Evolutionary conservation across 805 yeast genomes (phyloP).

Genomic region (Schizosaccharomyces cryophilus): DNA sequence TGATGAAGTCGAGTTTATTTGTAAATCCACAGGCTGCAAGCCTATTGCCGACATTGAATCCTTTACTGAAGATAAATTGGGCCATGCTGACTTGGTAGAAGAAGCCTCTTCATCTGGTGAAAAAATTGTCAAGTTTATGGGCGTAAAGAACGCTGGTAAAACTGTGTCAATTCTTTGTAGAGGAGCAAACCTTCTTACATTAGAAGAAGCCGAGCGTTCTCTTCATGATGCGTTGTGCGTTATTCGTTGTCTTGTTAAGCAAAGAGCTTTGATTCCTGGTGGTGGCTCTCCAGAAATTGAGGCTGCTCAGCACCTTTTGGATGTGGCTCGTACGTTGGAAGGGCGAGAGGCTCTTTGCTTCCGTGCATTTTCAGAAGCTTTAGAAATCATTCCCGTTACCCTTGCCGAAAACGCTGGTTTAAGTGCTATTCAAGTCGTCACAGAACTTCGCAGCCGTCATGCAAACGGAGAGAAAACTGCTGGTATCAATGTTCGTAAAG

Average conservation of each 20-base stretch:
- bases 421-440: constrained; percentile 72
- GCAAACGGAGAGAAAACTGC: constrained; percentile 76
- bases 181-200: constrained; percentile 74
- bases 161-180: constrained; percentile 80
- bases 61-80: constrained; percentile 79
- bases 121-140: constrained; percentile 68
- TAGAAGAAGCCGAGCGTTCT: constrained; percentile 94
- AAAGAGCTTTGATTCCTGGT: constrained; percentile 80
- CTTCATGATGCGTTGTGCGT: constrained; percentile 95
- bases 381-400: constrained; percentile 82
- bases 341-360: constrained; percentile 82
- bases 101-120: constrained; percentile 78
- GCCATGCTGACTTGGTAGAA: constrained; percentile 76
- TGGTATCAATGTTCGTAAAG: constrained; percentile 86
- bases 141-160: constrained; percentile 32
- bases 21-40: constrained; percentile 52
- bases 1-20: constrained; percentile 82
- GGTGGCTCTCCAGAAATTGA: constrained; percentile 98
- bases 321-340: constrained; percentile 44
- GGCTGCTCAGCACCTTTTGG: constrained; percentile 46
- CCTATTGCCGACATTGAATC: constrained; percentile 90
- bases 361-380: constrained; percentile 75
- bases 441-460: constrained; percentile 76
- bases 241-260: constrained; percentile 62
- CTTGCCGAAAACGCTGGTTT: constrained; percentile 88